A percentile compares a stretch with the other conserved stretches of the same genome.
Evolutionary conservation across 495 filamentous ascomycete species (phyloP).

Genomic region (Talaromyces wortmannii): DNA sequence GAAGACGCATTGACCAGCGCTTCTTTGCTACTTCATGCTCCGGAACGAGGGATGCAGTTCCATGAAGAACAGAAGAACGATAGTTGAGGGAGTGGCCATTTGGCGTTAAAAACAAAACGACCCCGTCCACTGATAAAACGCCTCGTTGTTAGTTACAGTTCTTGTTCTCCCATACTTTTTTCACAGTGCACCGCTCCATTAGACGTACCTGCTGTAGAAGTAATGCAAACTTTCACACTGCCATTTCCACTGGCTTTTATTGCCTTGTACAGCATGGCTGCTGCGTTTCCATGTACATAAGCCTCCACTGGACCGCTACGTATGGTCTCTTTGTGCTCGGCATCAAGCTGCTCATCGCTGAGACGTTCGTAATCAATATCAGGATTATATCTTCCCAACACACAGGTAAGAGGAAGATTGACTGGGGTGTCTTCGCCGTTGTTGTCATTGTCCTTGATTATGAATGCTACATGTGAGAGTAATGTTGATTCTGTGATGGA

Average conservation of each 20-base stretch:
- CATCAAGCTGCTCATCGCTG: background rate
- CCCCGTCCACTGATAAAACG: background rate
- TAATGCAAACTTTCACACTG: background rate
- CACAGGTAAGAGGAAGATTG: slow-evolving; percentile 1
- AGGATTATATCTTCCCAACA: background rate
- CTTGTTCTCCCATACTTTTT: too few species aligned
- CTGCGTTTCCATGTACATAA: slow-evolving; percentile 1
- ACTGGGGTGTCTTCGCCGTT: background rate
- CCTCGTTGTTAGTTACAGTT: too few species aligned
- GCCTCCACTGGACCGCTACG: background rate
- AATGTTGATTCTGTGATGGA: slow-evolving; percentile 1
- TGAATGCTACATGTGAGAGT: background rate
- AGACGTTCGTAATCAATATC: background rate
- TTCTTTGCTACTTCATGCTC: background rate
- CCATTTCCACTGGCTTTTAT: background rate
- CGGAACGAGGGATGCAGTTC: background rate
- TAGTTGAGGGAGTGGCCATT: slow-evolving; percentile 3
- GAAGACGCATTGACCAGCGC: slow-evolving; percentile 1
- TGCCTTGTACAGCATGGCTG: background rate
- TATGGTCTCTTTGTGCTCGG: background rate
- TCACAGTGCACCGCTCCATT: background rate
- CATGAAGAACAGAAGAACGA: slow-evolving; percentile 1
- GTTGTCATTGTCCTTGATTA: background rate
- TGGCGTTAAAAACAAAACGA: background rate
- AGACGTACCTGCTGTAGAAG: background rate